Conservation (phyloP, 805 yeast species). For the Teunomyces aglyptinius region DNA sequence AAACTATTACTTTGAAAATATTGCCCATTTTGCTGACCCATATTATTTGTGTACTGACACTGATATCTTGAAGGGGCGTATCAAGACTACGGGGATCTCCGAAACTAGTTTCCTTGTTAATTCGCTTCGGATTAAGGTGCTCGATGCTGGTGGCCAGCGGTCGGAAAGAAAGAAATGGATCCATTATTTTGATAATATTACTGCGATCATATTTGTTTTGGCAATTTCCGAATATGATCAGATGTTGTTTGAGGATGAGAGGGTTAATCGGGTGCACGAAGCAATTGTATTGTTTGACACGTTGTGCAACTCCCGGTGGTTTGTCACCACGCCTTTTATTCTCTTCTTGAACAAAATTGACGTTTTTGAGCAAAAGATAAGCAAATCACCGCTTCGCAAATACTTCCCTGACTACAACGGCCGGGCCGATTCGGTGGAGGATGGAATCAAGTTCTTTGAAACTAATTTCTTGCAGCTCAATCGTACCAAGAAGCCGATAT, state of each 20-base stretch:
- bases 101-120: constrained; percentile 75
- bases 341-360: constrained; percentile 88
- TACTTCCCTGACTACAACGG: constrained; percentile 82
- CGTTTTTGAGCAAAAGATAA: constrained; percentile 68
- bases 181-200: constrained; percentile 87
- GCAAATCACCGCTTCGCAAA: constrained; percentile 59
- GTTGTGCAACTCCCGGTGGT: constrained; percentile 83
- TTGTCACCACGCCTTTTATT: constrained; percentile 80
- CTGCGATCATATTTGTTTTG: constrained; percentile 82
- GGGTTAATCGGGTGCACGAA: constrained; percentile 89
- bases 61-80: constrained; percentile 86
- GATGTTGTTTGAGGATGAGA: constrained; percentile 81
- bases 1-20: constrained; percentile 72
- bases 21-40: constrained; percentile 61
- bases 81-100: constrained; percentile 93
- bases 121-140: constrained; percentile 64
- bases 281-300: constrained; percentile 81
- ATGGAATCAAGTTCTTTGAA: constrained; percentile 72
- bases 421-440: constrained; percentile 55
- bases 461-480: constrained; percentile 62
- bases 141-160: constrained; percentile 97
- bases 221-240: constrained; percentile 94
- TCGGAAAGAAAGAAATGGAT: constrained; percentile 92
- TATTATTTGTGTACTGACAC: constrained; percentile 70
- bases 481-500: constrained; percentile 69